Evolutionary conservation across 805 yeast species (phyloP).

Genomic region (Yarrowia yakushimensis): DNA sequence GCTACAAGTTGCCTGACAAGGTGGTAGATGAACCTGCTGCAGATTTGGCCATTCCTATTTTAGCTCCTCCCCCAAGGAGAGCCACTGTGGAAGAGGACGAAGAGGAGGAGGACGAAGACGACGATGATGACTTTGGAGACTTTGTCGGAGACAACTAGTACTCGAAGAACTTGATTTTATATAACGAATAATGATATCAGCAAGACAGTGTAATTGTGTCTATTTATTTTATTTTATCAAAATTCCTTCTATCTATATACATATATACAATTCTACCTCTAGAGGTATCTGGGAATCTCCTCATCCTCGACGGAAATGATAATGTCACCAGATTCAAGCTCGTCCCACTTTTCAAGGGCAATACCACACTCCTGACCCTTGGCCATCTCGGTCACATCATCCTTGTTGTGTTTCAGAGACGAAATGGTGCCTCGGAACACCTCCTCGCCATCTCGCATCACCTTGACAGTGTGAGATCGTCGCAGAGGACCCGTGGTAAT

Average conservation of each 20-base stretch:
- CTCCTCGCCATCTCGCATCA: slow-evolving; percentile 48
- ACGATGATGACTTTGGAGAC: slow-evolving; percentile 40
- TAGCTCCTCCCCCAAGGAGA: slow-evolving; percentile 35
- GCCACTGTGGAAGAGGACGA: slow-evolving; percentile 27
- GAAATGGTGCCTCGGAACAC: slow-evolving; percentile 58
- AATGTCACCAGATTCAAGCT: slow-evolving; percentile 69
- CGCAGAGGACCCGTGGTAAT: slow-evolving; percentile 66
- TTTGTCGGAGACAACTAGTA: not conserved
- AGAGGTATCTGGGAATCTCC: slow-evolving; percentile 49
- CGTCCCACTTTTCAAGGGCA: slow-evolving; percentile 61
- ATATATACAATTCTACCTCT: slow-evolving; percentile 25
- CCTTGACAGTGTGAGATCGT: slow-evolving; percentile 55
- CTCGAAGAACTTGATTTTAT: not conserved
- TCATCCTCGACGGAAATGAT: slow-evolving; percentile 71
- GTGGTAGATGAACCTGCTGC: slow-evolving; percentile 26
- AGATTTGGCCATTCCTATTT: slow-evolving; percentile 28
- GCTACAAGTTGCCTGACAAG: slow-evolving; percentile 32
- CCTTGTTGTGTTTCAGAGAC: slow-evolving; percentile 76
- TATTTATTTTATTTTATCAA: not conserved
- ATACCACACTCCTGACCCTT: slow-evolving; percentile 93
- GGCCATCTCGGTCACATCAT: slow-evolving; percentile 68
- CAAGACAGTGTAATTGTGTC: no score
- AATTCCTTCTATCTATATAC: slow-evolving; percentile 22
- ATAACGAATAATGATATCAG: not conserved
- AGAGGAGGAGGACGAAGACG: slow-evolving; percentile 28